Base-by-base conservation (phyloP, 495 filamentous ascomycete species). In the Cercophora newfieldiana region DNA sequence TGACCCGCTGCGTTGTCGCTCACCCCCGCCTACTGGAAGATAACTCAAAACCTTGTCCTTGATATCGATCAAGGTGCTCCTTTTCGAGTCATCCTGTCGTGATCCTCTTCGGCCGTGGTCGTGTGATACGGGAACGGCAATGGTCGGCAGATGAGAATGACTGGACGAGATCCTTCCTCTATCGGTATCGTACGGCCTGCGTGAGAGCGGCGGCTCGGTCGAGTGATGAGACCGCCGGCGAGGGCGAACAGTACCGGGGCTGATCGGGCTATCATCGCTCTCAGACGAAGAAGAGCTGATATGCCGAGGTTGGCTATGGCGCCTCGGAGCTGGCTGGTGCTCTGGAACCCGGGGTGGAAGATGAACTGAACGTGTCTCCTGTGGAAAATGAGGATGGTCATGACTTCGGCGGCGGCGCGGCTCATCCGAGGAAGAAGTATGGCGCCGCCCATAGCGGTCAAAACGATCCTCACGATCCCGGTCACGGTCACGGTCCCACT, bases 221-320 rank as follows among this genome's bases (percentile, higher is more conserved):
- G 72, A 71, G 18, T 64, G 69, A 47, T 58, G 62, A 12, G 59
- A 29, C 12, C 58, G 63, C 3, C 64, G 61, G 22, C 62, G 57
- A 10, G 49, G n/a, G 22, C 49, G 56, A 1, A 53, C 14, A 3
- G 57, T 64, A 3, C 66, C 31, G 1, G 72, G 67, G 62, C 69
- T 71, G 24, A 68, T 18, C 1, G 61, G 57, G 18, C 55, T 28
- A 16, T 51, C 64, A 4, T 73, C 68, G 6, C 66, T 71, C 8
- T 74, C 72, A 30, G 73, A 73, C 16, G 63, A 55, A 18, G 61
- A 47, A 18, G 61, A 47, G 60, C 66, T 71, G 55, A 71, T 59
- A 55, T 71, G 68, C 1, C 68, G 64, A 1, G 72, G 70, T n/a
- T 74, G 74, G 59, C 72, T 76, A 54, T 70, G 70, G 3, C 72